Conservation (phyloP, 331 rosid species). For the Quercus lobata region DNA sequence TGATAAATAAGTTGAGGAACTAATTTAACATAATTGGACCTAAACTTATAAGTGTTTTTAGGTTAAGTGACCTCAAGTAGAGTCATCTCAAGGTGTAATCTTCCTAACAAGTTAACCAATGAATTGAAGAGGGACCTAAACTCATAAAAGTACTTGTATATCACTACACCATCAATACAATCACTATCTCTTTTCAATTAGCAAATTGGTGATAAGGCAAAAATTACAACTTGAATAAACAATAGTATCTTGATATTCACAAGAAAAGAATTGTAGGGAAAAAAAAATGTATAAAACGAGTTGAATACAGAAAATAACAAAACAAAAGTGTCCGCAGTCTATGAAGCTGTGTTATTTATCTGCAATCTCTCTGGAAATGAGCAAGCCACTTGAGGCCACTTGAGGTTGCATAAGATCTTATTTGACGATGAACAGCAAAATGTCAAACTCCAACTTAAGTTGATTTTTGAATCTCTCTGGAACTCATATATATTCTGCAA, state of each 20-base stretch:
- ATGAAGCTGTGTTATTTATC: constrained; percentile 20
- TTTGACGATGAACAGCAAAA: constrained; percentile 9
- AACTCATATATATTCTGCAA: constrained; percentile 7
- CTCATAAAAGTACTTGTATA: no score
- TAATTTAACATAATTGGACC: no score
- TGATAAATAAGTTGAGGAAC: no score
- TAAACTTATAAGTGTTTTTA: no score
- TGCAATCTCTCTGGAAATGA: constrained; percentile 14
- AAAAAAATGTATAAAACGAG: not conserved
- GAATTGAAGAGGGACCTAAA: no score
- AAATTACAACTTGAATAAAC: not conserved
- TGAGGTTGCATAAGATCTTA: not conserved
- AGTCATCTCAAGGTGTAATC: no score
- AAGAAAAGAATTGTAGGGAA: constrained; percentile 4
- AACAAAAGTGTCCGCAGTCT: not conserved
- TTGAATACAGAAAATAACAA: not conserved
- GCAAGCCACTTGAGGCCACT: not conserved
- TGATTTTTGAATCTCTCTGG: not conserved
- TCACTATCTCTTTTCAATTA: not conserved
- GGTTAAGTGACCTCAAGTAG: no score
- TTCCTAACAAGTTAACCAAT: no score
- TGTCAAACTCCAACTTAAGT: constrained; percentile 8
- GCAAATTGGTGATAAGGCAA: not conserved
- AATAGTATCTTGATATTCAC: constrained; percentile 32
- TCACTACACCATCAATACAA: no score